Evolutionary conservation across 768 basidiomycete species (phyloP), one percentile per base, ranked within the genome.

Genomic region (Cystofilobasidium ferigula): DNA sequence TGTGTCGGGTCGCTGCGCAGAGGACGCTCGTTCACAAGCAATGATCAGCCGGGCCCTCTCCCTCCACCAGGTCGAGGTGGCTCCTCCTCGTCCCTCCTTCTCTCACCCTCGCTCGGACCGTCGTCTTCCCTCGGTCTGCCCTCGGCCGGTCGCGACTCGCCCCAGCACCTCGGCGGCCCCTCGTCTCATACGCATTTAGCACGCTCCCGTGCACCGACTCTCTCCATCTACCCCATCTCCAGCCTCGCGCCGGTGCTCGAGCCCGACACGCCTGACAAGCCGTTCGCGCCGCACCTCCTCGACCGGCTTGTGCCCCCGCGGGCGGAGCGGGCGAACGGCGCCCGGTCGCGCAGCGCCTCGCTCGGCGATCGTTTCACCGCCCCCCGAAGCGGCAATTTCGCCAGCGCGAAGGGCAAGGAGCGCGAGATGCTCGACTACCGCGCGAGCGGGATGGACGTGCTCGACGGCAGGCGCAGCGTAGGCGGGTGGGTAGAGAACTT

Each of bases 261-360:
- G 45, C 63, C 63, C 24, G 63, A 64, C 47, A 64, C 63, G n/a
- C 63, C 63, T 22, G 57, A 58, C 57, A 64, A 64, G 43, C 45
- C 63, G 14, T 64, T 35, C 24, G n/a, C n/a, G n/a, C 40, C 42
- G 14, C 9, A 40, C 20, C 43, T 40, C 57, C 30, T 42, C 28
- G n/a, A 26, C n/a, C 35, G n/a, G 30, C 36, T 34, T 2, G 30
- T 42, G 16, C 36, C 9, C 63, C 56, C 9, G 22, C 12, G 1
- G 10, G 4, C 53, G n/a, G 34, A 34, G n/a, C n/a, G n/a, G n/a
- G n/a, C n/a, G n/a, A n/a, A n/a, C n/a, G 16, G 24, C 57, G 40
- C 38, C 56, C 30, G 32, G 22, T 22, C 43, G 42, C 36, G 36
- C 43, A 30, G 40, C 24, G 16, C 42, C 26, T 57, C 24, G 13